A percentile compares a stretch with the other conserved stretches of the same genome.
Evolutionary conservation across 352 stramenopile genomes (phyloP).

Genomic region (Phytopythium montanum): DNA sequence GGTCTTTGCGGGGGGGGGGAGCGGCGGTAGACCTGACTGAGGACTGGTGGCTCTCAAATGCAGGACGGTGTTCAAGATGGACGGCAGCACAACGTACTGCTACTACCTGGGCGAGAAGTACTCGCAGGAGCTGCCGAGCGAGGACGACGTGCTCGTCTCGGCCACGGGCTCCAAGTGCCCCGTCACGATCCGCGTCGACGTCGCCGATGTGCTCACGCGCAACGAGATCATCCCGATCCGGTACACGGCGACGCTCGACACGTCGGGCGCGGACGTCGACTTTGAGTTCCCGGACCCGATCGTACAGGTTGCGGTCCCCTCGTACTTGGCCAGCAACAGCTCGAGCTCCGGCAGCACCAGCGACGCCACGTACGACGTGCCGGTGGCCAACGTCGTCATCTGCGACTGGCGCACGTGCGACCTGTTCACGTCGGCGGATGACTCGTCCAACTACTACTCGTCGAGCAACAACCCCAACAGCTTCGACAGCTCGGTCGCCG

Average conservation of each 20-base stretch:
- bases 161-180: slow-evolving; percentile 45
- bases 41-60: background rate
- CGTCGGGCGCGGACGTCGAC: slow-evolving; percentile 26
- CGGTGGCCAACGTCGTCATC: slow-evolving; percentile 69
- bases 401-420: slow-evolving; percentile 77
- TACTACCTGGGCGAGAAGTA: slow-evolving; percentile 72
- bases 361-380: slow-evolving; percentile 45
- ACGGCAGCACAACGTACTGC: slow-evolving; percentile 78
- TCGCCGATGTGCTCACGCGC: slow-evolving; percentile 41
- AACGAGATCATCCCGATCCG: slow-evolving; percentile 47
- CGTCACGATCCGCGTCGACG: slow-evolving; percentile 62
- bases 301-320: slow-evolving; percentile 33
- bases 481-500: slow-evolving; percentile 45
- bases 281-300: slow-evolving; percentile 62
- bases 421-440: slow-evolving; percentile 42
- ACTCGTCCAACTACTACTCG: slow-evolving; percentile 51
- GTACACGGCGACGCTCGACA: slow-evolving; percentile 66
- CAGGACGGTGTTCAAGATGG: slow-evolving; percentile 65
- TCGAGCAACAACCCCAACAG: slow-evolving; percentile 72
- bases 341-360: slow-evolving; percentile 22
- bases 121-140: slow-evolving; percentile 35
- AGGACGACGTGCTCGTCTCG: slow-evolving; percentile 38
- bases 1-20: background rate
- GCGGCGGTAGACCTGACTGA: background rate
- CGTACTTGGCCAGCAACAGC: slow-evolving; percentile 29